phyloP scores from a whole-genome alignment of 1,139 yeast species.

The Yamadazyma triangularis region DNA sequence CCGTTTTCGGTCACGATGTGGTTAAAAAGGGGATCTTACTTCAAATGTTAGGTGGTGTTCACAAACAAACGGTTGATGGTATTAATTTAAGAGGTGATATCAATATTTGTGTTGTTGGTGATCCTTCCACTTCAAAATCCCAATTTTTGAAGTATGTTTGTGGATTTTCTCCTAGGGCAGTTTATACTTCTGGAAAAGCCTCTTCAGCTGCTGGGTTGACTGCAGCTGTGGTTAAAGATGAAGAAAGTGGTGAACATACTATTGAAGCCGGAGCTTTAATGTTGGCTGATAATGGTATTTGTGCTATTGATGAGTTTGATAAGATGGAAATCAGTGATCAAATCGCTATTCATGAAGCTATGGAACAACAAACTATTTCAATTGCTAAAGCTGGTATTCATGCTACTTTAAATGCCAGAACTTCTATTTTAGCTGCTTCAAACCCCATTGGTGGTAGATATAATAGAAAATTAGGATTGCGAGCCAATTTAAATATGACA shows the following conservation, averaged over 20 bases:
- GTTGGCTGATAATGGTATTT: slow-evolving; percentile 98
- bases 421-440: slow-evolving; percentile 95
- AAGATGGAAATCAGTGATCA: slow-evolving; percentile 96
- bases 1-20: slow-evolving; percentile 94
- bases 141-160: slow-evolving; percentile 94
- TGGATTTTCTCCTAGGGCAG: slow-evolving; percentile 88
- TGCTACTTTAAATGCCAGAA: slow-evolving; percentile 93
- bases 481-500: slow-evolving; percentile 93
- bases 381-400: slow-evolving; percentile 98
- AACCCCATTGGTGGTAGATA: slow-evolving; percentile 96
- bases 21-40: slow-evolving; percentile 88
- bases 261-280: slow-evolving; percentile 98
- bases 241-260: slow-evolving; percentile 95
- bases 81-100: slow-evolving; percentile 96
- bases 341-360: slow-evolving; percentile 98
- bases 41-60: slow-evolving; percentile 94
- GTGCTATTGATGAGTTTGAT: slow-evolving; percentile 98
- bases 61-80: slow-evolving; percentile 90
- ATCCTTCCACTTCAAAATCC: slow-evolving; percentile 96
- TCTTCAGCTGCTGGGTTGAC: slow-evolving; percentile 98
- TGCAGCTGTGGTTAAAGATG: slow-evolving; percentile 96
- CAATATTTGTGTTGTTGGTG: slow-evolving; percentile 95
- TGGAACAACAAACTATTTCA: slow-evolving; percentile 98
- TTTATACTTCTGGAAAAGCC: slow-evolving; percentile 97
- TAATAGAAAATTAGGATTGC: slow-evolving; percentile 76